These are phyloP conservation scores for Pseudocercospora cruenta DNA, from an alignment of 2,329 filamentous ascomycete species.

Conservation along the genomic window DNA sequence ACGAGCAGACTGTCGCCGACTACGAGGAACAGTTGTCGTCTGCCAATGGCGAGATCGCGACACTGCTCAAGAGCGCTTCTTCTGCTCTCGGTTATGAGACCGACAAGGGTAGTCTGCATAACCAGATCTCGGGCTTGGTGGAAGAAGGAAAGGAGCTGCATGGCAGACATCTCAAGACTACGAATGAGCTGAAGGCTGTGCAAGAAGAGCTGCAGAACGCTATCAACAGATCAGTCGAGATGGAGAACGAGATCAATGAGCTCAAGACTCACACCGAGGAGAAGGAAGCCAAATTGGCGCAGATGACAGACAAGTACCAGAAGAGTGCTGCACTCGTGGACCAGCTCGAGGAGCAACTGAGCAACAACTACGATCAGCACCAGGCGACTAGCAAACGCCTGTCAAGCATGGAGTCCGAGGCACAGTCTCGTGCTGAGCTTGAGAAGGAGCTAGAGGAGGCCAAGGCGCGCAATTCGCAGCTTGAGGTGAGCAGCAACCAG, in stretches of 20 bases:
- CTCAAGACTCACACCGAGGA: slow-evolving; percentile 56
- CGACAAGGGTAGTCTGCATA: slow-evolving; percentile 42
- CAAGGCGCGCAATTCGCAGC: slow-evolving; percentile 70
- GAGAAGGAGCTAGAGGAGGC: slow-evolving; percentile 75
- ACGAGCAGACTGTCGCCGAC: slow-evolving; percentile 40
- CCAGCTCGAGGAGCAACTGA: slow-evolving; percentile 94
- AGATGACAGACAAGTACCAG: slow-evolving; percentile 69
- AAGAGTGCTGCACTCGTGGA: slow-evolving; percentile 92
- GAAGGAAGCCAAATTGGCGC: slow-evolving; percentile 61
- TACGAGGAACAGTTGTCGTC: slow-evolving; percentile 63
- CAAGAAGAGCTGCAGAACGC: slow-evolving; percentile 49
- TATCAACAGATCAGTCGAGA: slow-evolving; percentile 41
- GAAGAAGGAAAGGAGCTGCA: slow-evolving; percentile 51
- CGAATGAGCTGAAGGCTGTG: slow-evolving; percentile 46
- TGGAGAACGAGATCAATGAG: slow-evolving; percentile 51
- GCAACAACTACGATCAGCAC: slow-evolving; percentile 91
- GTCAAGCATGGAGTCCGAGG: slow-evolving; percentile 64
- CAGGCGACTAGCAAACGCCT: slow-evolving; percentile 82
- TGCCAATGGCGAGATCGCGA: slow-evolving; percentile 62
- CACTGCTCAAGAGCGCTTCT: slow-evolving; percentile 66
- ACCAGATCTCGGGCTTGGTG: slow-evolving; percentile 49
- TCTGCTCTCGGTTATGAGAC: slow-evolving; percentile 67
- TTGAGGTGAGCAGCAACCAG: slow-evolving; percentile 66
- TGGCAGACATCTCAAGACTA: slow-evolving; percentile 47
- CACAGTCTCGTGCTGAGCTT: slow-evolving; percentile 50